Percentiles rank a stretch among this genome's conserved stretches.
Conservation (phyloP, 148 eudicot genomes). For the Silene latifolia region DNA sequence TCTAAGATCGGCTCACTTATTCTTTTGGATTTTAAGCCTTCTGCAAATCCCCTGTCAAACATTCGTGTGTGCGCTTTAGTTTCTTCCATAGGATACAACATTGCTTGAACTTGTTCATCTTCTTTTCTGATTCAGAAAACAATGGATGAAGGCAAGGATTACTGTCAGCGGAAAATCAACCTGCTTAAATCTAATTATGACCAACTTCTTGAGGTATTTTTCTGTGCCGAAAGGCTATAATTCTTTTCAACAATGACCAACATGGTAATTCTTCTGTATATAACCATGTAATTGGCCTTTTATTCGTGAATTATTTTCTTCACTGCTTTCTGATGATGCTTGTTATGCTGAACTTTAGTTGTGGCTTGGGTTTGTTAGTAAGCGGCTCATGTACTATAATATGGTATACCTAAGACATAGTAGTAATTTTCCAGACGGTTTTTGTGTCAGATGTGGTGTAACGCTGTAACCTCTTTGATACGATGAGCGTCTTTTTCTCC, state of each 20-base stretch:
- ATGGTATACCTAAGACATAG: not conserved
- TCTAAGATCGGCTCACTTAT: not conserved
- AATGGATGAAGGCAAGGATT: conserved; percentile 88
- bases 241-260: not conserved
- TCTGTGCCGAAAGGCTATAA: not conserved
- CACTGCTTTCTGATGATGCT: not conserved
- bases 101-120: conserved; percentile 11
- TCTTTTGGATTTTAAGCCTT: not conserved
- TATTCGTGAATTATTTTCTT: not conserved
- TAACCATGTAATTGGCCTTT: not conserved
- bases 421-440: not conserved
- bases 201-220: conserved; percentile 87
- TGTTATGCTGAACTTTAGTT: not conserved
- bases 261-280: not conserved
- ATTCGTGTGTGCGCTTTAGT: not conserved
- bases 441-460: not conserved
- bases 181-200: conserved; percentile 90
- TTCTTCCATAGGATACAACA: not conserved
- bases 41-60: not conserved
- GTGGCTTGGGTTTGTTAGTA: not conserved
- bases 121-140: conserved; percentile 63
- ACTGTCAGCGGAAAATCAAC: conserved; percentile 90
- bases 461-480: not conserved
- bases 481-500: not conserved
- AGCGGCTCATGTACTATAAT: not conserved